Conservation (phyloP, 2,329 filamentous ascomycete species). For the Penicillium sp. region DNA sequence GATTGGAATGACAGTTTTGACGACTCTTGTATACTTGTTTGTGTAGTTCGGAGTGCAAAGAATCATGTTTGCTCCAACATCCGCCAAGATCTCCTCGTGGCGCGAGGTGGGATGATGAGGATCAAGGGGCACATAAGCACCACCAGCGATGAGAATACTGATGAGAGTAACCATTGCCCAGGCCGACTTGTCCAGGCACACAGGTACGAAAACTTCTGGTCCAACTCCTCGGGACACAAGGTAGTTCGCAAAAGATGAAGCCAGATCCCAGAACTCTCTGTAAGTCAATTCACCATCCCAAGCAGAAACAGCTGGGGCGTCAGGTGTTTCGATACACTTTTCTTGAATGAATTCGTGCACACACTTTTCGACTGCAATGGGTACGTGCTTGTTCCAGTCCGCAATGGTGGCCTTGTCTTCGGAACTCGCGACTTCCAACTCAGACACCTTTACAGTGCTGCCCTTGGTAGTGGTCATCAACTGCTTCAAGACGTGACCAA, state of each 20-base stretch:
- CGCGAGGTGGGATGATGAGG: constrained; percentile 36
- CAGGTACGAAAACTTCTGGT: constrained; percentile 33
- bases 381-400: constrained; percentile 33
- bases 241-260: constrained; percentile 33
- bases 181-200: constrained; percentile 37
- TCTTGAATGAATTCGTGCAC: constrained; percentile 36
- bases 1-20: constrained; percentile 34
- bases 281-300: constrained; percentile 40
- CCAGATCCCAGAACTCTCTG: constrained; percentile 28
- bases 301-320: constrained; percentile 35
- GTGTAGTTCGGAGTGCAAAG: constrained; percentile 35
- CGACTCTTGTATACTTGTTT: constrained; percentile 28
- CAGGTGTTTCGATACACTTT: constrained; percentile 23
- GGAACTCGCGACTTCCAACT: constrained; percentile 34
- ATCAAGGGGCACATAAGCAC: constrained; percentile 36
- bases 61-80: constrained; percentile 33
- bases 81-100: constrained; percentile 34
- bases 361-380: constrained; percentile 27
- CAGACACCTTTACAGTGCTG: constrained; percentile 24
- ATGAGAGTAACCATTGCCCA: constrained; percentile 37
- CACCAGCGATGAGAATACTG: constrained; percentile 35
- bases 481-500: constrained; percentile 42
- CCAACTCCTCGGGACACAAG: constrained; percentile 33
- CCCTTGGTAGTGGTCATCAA: constrained; percentile 28
- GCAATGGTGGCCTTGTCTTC: constrained; percentile 34